Evolutionary conservation across 176 grass and related monocot species (phyloP), one percentile per base, ranked within the genome.

Genomic region (Oryza brachyantha): DNA sequence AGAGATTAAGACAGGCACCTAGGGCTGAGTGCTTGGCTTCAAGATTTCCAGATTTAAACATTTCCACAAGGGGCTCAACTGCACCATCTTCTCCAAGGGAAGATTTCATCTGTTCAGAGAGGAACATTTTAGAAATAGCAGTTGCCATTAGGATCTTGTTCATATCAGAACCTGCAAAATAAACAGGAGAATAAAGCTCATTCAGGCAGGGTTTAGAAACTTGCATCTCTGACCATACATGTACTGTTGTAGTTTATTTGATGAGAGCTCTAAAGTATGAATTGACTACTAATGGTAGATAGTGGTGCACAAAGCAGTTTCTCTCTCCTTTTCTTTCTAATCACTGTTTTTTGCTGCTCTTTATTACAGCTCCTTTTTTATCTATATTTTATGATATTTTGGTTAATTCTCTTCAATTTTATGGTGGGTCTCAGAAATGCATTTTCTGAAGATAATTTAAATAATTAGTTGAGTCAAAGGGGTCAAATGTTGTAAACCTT

Each of bases 81-180:
- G 80, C 86, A 24, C 94, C 91, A 79, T 89, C 86, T 79, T 88
- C 94, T 21, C 91, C 94, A 34, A 97, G 91, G 28, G 76, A 70
- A 64, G 75, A 80, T 86, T 88, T 97, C 82, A 82, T 92, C 31
- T 86, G 94, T 38, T 94, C 91, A 61, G 91, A 86, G 61, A 97
- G 94, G 81, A 89, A 84, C 89, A 97, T 90, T 84, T 89, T 97
- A 6, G 91, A 97, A 84, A 97, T 79, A 65, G 89, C 87, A 0
- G 89, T 91, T 55, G 94, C 94, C 94, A 97, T 97, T 13, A 97
- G 76, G 86, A 97, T 75, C 85, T 94, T 94, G 89, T 97, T 94
- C 91, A 91, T 97, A 72, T 97, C 94, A 55, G 94, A 94, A 84
- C 94, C 91, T 97, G 86, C 54, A 81, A 61, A 85, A 25, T 41